Percentiles rank a stretch among this genome's conserved stretches.
Conservation (phyloP, 768 basidiomycete species). For the Udeniomyces megalosporus region DNA sequence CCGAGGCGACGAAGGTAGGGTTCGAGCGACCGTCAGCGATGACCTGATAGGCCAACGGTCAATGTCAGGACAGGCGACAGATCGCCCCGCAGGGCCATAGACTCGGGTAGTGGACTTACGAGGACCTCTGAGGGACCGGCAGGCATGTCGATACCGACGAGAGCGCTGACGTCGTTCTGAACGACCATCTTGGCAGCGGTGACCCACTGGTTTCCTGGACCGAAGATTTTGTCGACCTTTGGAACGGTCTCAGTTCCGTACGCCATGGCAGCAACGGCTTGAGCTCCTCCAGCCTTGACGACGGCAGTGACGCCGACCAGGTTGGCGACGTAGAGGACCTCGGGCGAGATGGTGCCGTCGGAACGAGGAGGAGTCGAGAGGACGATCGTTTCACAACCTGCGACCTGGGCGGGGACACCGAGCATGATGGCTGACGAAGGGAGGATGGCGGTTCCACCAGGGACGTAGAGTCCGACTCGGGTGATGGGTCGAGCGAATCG, state of each 20-base stretch:
- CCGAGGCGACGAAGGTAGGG: slow-evolving; percentile 85
- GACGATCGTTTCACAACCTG: slow-evolving; percentile 79
- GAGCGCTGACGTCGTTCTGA: slow-evolving; percentile 91
- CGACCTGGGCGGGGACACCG: slow-evolving; percentile 92
- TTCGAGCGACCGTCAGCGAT: slow-evolving; percentile 78
- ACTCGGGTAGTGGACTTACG: too few relatives aligned
- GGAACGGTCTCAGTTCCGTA: slow-evolving; percentile 90
- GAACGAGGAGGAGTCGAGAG: slow-evolving; percentile 88
- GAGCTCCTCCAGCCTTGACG: slow-evolving; percentile 87
- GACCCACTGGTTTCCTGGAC: slow-evolving; percentile 98
- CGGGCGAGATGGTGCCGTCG: slow-evolving; percentile 85
- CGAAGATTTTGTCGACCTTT: slow-evolving; percentile 98
- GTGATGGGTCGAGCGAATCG: slow-evolving; percentile 90
- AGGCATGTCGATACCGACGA: slow-evolving; percentile 97
- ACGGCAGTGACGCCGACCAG: slow-evolving; percentile 79
- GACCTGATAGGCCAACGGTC: slow-evolving; percentile 48
- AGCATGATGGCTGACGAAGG: slow-evolving; percentile 97
- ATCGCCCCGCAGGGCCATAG: too few relatives aligned
- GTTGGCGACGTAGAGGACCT: slow-evolving; percentile 91
- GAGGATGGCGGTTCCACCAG: slow-evolving; percentile 88
- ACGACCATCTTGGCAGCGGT: slow-evolving; percentile 99
- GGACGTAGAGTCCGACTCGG: slow-evolving; percentile 89
- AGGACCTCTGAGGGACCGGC: slow-evolving; percentile 95
- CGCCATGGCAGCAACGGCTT: slow-evolving; percentile 88
- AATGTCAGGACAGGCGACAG: neutral